Conservation (phyloP, 495 filamentous ascomycete species). For the Venustampulla echinocandica region DNA sequence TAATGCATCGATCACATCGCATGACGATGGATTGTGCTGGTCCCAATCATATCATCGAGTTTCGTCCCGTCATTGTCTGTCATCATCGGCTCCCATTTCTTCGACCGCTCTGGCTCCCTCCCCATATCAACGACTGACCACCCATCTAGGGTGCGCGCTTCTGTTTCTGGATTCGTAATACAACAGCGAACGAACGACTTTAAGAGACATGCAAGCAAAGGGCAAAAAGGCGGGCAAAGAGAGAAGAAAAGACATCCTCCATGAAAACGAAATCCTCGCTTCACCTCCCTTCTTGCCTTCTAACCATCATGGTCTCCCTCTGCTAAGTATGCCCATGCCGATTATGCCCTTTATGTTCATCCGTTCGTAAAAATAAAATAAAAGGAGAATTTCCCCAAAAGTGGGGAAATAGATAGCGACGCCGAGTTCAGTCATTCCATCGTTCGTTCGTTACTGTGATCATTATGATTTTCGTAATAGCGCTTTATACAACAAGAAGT, state of each 20-base stretch:
- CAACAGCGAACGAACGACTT: not conserved
- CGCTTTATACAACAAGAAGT: not conserved
- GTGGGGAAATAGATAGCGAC: not conserved
- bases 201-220: not conserved
- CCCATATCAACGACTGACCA: too few species aligned
- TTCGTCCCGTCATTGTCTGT: too few species aligned
- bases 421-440: not conserved
- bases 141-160: too few species aligned
- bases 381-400: not conserved
- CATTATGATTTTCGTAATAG: conserved; percentile 3
- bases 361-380: not conserved
- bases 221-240: not conserved
- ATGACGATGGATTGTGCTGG: too few species aligned
- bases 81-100: too few species aligned
- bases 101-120: too few species aligned
- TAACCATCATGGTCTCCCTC: not conserved
- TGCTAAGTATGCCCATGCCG: not conserved
- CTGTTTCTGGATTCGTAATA: not conserved
- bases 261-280: not conserved
- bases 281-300: not conserved
- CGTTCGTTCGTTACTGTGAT: conserved; percentile 3
- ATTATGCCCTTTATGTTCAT: not conserved
- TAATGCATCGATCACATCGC: too few species aligned
- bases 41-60: too few species aligned
- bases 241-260: not conserved